A percentile compares a stretch with the other conserved stretches of the same genome.
Conservation (phyloP, 140 eudicot species). For the Oenanthe javanica region DNA sequence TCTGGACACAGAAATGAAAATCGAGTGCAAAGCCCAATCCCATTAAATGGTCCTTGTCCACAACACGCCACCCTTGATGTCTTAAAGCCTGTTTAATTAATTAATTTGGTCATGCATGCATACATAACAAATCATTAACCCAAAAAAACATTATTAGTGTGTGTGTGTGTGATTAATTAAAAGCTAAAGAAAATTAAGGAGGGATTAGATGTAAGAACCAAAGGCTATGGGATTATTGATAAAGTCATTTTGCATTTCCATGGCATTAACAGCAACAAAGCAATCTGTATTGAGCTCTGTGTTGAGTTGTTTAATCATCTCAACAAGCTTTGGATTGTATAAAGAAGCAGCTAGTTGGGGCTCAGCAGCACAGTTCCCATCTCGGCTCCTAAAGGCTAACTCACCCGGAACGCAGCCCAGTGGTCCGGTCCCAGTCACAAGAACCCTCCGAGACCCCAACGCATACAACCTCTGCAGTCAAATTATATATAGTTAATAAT, state of each 20-base stretch:
- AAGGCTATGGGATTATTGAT: constrained; percentile 49
- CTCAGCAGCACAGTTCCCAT: constrained; percentile 64
- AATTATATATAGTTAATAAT: neutral
- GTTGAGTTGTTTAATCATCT: constrained; percentile 57
- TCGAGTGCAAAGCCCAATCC: constrained; percentile 54
- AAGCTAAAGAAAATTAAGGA: neutral
- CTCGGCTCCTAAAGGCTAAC: constrained; percentile 38
- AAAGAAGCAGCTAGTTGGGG: constrained; percentile 55
- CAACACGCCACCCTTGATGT: constrained; percentile 76
- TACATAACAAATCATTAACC: neutral
- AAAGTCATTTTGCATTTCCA: constrained; percentile 49
- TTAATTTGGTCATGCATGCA: neutral
- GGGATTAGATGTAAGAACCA: constrained; percentile 25
- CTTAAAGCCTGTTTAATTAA: constrained; percentile 40
- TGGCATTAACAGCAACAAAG: constrained; percentile 58
- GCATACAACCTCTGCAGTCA: constrained; percentile 45
- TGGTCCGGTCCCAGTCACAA: constrained; percentile 83
- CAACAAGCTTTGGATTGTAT: constrained; percentile 55
- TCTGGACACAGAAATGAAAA: constrained; percentile 44
- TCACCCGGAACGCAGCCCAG: constrained; percentile 77
- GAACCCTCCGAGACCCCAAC: constrained; percentile 55
- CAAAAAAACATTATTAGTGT: too few species aligned
- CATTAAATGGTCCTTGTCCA: constrained; percentile 81
- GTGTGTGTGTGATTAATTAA: too few species aligned
- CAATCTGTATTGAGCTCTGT: constrained; percentile 38